Percentiles rank a stretch among this genome's conserved stretches.
phyloP scores from a whole-genome alignment of 805 yeast species.

The Henningerozyma blattae region DNA sequence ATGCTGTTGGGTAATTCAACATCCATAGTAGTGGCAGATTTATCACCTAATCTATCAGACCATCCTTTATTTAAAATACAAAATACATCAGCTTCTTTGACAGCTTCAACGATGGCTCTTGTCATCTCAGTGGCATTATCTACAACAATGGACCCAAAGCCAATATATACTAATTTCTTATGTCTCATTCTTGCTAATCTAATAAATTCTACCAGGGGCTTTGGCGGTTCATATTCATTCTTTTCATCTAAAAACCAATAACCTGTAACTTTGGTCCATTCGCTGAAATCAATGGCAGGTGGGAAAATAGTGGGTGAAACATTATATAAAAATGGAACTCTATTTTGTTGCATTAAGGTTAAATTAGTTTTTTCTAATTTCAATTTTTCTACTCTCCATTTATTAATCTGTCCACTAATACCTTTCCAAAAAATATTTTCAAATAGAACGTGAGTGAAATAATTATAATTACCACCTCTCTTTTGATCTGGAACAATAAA shows the following conservation, averaged over 20 bases:
- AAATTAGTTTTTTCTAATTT: constrained; percentile 58
- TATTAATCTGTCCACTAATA: constrained; percentile 72
- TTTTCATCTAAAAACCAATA: constrained; percentile 85
- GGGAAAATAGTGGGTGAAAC: constrained; percentile 83
- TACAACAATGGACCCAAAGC: constrained; percentile 93
- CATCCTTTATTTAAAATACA: constrained; percentile 90
- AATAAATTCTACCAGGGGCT: constrained; percentile 46
- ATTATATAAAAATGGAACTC: constrained; percentile 80
- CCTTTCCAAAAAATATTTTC: constrained; percentile 94
- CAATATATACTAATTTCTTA: constrained; percentile 77
- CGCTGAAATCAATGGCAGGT: constrained; percentile 86
- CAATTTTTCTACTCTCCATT: constrained; percentile 68
- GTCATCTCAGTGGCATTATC: constrained; percentile 71
- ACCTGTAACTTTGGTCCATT: constrained; percentile 93
- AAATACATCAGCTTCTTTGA: constrained; percentile 64
- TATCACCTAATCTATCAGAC: constrained; percentile 58
- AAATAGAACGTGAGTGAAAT: constrained; percentile 83
- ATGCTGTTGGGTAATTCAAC: constrained; percentile 51
- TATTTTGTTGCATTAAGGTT: constrained; percentile 57
- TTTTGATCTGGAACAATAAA: constrained; percentile 90
- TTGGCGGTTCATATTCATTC: constrained; percentile 46
- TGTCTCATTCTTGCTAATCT: constrained; percentile 42
- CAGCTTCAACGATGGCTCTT: constrained; percentile 66
- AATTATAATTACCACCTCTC: constrained; percentile 86
- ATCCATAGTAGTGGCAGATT: constrained; percentile 18